Base-by-base conservation (phyloP, 768 basidiomycete species). In the Butyriboletus loyo region DNA sequence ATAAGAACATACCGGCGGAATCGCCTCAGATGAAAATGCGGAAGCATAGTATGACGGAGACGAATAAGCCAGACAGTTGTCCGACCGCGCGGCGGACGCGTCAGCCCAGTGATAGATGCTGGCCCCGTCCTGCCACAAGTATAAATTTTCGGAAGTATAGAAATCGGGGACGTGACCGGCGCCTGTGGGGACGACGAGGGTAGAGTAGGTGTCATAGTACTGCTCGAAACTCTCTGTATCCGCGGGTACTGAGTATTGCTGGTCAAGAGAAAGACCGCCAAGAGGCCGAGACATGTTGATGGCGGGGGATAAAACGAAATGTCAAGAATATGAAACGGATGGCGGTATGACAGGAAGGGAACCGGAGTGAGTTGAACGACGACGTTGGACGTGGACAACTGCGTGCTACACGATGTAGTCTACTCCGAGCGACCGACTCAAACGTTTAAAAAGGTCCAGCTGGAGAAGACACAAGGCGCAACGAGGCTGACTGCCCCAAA, bases 41-140 rank as follows among this genome's bases (percentile, higher is more conserved):
- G 65, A 46, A 25, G 47, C 9, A 46, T 57, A 50, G 41, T 59
- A 58, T 6, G 59, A 34, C 13, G 55, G 55, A 44, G 50, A 52
- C 36, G 59, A 39, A 53, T 66, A 59, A 34, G 43, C 52, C 56
- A 55, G 40, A 56, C 55, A 59, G 43, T 46, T n/a, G 53, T 66
- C 66, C 45, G 68, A 54, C 61, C 66, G 59, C 41, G 52, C 49
- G 22, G 43, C 41, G 37, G 66, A 38, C 31, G 63, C 66, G 58
- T 66, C 64, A 21, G 57, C 50, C 66, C 59, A 70, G 44, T 53
- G 57, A 53, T 70, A 70, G 46, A 49, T 47, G 49, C 66, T 64
- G 36, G 63, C 59, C 37, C 44, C 32, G 55, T 66, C 66, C 44
- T 68, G 66, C 55, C 57, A 66, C 46, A 68, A 38, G 56, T 57